These are phyloP conservation scores for Hysterium pulicare DNA, from an alignment of 2,329 filamentous ascomycete genomes.

Conservation along the genomic window DNA sequence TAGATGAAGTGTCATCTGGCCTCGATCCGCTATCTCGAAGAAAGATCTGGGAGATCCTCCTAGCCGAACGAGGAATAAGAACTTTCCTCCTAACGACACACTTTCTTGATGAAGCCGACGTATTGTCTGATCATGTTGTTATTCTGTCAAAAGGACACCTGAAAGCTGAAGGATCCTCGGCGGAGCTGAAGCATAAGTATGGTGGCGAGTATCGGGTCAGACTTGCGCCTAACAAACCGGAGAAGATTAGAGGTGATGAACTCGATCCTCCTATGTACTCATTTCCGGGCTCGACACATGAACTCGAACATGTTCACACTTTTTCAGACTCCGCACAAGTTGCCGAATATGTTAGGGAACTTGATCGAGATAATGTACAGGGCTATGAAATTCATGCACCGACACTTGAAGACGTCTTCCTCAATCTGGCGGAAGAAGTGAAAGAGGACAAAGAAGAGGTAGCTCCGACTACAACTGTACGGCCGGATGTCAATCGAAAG, in stretches of 20 bases:
- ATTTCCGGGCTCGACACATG: conserved; percentile 57
- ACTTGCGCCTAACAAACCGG: conserved; percentile 32
- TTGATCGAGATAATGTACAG: conserved; percentile 64
- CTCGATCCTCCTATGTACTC: too few relatives aligned
- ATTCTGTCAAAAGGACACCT: conserved; percentile 82
- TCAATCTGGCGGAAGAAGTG: conserved; percentile 80
- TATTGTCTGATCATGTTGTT: conserved; percentile 83
- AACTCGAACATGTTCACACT: conserved; percentile 65
- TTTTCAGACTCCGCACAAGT: conserved; percentile 72
- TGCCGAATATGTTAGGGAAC: conserved; percentile 58
- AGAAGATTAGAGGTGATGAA: conserved; percentile 21
- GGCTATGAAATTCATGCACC: conserved; percentile 86
- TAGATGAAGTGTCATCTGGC: conserved; percentile 88
- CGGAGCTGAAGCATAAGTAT: conserved; percentile 76
- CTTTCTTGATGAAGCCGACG: conserved; percentile 88
- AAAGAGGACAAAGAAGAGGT: conserved; percentile 47
- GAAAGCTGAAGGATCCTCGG: conserved; percentile 78
- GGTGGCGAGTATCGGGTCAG: conserved; percentile 79
- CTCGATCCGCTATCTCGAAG: conserved; percentile 81
- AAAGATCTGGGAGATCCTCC: conserved; percentile 91
- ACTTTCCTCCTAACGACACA: conserved; percentile 90
- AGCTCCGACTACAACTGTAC: conserved; percentile 14
- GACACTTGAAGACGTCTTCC: conserved; percentile 89
- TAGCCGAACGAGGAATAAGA: conserved; percentile 75
- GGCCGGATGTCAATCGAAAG: conserved; percentile 14